Evolutionary conservation across 169 alveolate genomes (phyloP).

Genomic region (Prorocentrum cordatum): DNA sequence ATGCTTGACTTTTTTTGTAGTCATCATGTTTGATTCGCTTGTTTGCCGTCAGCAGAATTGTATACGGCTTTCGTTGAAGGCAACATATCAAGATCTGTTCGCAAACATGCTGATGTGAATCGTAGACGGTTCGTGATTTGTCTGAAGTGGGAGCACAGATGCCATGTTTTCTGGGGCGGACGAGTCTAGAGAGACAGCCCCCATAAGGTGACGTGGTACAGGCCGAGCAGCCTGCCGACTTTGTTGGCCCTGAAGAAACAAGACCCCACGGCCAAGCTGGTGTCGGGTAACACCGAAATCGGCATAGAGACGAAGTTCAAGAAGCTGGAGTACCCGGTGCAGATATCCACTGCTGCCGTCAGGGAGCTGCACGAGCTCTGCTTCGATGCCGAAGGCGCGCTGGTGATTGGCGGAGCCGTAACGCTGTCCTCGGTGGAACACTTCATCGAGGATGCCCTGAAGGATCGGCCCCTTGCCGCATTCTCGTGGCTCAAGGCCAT

Average conservation of each 20-base stretch:
- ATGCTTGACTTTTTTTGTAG: no score
- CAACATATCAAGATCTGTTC: no score
- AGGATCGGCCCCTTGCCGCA: background rate
- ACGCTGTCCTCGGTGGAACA: constrained; percentile 4
- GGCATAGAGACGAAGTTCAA: constrained; percentile 56
- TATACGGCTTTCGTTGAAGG: no score
- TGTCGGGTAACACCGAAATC: constrained; percentile 40
- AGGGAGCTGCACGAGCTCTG: background rate
- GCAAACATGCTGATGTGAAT: no score
- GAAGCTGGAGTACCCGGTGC: constrained; percentile 11
- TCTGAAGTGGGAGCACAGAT: no score
- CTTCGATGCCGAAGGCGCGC: background rate
- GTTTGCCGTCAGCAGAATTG: no score
- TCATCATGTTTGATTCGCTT: no score
- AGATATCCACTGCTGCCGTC: constrained; percentile 1
- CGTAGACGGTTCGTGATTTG: no score
- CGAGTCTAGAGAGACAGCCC: no score
- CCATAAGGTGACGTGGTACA: constrained; percentile 7
- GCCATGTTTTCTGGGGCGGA: no score
- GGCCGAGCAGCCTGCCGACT: background rate
- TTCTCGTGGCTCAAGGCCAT: background rate
- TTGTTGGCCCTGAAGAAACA: background rate
- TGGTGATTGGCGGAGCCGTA: constrained; percentile 11
- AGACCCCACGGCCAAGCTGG: constrained; percentile 15
- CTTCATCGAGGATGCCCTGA: background rate